phyloP scores from a whole-genome alignment of 2,329 filamentous ascomycete species.

The Botrytis byssoidea region DNA sequence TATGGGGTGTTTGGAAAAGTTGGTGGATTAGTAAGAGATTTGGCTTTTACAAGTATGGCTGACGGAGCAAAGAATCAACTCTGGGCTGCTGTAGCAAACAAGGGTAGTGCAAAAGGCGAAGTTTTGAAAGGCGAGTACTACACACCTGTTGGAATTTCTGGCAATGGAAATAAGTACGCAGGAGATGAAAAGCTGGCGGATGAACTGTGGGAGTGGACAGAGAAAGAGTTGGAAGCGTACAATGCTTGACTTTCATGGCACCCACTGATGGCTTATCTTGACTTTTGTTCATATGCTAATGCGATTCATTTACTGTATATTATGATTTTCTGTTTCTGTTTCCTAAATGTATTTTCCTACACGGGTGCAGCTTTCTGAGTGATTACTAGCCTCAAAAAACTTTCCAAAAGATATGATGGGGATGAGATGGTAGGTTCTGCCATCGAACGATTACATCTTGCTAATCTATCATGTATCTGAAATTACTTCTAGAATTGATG shows the following conservation, averaged over 20 bases:
- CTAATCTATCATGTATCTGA: not conserved
- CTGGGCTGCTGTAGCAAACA: conserved; percentile 40
- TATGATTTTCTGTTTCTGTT: not conserved
- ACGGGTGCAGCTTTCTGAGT: not conserved
- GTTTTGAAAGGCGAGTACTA: conserved; percentile 41
- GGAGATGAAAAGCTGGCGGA: conserved; percentile 36
- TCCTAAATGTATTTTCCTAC: not conserved
- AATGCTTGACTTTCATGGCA: conserved; percentile 8
- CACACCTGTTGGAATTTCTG: conserved; percentile 41
- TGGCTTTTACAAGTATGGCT: conserved; percentile 15
- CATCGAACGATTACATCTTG: not conserved
- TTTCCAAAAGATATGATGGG: not conserved
- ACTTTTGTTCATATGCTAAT: not conserved
- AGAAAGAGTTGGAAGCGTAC: conserved; percentile 33
- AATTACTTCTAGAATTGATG: not conserved
- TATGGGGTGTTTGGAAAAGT: conserved; percentile 14
- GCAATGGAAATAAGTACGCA: conserved; percentile 28
- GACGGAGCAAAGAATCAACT: conserved; percentile 45
- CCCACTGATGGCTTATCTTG: not conserved
- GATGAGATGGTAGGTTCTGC: not conserved
- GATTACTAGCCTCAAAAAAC: not conserved
- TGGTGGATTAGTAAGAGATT: not conserved
- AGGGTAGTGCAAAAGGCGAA: conserved; percentile 28
- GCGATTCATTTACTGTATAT: not conserved
- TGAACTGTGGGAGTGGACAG: conserved; percentile 41